A percentile compares a stretch with the other conserved stretches of the same genome.
Conservation (phyloP, 257 asterid species). For the Jacaranda copaia region DNA sequence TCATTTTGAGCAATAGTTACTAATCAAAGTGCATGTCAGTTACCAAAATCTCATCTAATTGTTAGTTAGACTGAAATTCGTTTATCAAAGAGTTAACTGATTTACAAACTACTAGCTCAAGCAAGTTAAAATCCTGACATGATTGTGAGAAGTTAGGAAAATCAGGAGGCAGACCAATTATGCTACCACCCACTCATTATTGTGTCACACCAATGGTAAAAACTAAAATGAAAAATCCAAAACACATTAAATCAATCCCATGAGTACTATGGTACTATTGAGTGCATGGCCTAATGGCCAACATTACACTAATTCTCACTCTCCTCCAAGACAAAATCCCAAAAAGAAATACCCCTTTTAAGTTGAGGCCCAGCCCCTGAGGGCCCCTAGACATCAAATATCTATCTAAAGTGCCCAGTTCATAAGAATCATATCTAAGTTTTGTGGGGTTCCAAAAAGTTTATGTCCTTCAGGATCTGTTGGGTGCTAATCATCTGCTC, state of each 20-base stretch:
- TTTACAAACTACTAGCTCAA: too few relatives aligned
- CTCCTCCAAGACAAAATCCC: not conserved
- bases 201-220: too few relatives aligned
- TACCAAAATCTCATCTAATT: too few relatives aligned
- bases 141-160: too few relatives aligned
- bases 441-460: slow-evolving; percentile 42
- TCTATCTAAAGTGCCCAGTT: slow-evolving; percentile 1
- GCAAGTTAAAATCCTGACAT: too few relatives aligned
- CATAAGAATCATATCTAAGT: slow-evolving; percentile 27
- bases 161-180: too few relatives aligned
- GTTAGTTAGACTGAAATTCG: too few relatives aligned
- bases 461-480: slow-evolving; percentile 40
- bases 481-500: slow-evolving; percentile 34
- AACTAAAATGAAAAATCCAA: too few relatives aligned
- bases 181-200: too few relatives aligned
- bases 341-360: not conserved
- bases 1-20: too few relatives aligned
- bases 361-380: not conserved
- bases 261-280: not conserved
- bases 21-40: too few relatives aligned
- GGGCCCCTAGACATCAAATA: slow-evolving; percentile 13
- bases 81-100: too few relatives aligned
- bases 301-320: not conserved
- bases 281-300: not conserved
- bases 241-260: not conserved